These are phyloP conservation scores for Eucalyptus caleyi DNA, from an alignment of 345 rosid species.

Conservation along the genomic window DNA sequence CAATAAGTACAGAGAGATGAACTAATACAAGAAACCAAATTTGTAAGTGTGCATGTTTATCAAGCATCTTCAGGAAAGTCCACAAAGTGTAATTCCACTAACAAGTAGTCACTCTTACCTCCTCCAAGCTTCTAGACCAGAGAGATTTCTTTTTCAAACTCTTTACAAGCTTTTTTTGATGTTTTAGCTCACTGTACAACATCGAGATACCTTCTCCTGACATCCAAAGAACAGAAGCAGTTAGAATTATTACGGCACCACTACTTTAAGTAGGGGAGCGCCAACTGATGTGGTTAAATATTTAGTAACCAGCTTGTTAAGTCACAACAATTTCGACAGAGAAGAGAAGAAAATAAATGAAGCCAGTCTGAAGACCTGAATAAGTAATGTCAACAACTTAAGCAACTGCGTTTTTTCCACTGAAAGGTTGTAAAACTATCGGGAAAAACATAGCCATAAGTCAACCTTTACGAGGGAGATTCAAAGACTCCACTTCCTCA, in stretches of 20 bases:
- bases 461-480: conserved; percentile 59
- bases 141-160: conserved; percentile 85
- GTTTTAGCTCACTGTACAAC: conserved; percentile 62
- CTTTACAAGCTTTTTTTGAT: conserved; percentile 68
- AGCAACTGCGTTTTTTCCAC: not conserved
- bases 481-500: conserved; percentile 36
- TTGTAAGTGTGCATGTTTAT: not conserved
- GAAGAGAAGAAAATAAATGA: not conserved
- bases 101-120: conserved; percentile 24
- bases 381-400: not conserved
- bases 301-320: not conserved
- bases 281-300: not conserved
- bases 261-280: not conserved
- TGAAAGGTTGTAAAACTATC: not conserved
- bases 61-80: not conserved
- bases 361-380: not conserved
- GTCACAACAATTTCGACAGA: not conserved
- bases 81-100: not conserved
- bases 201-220: conserved; percentile 59
- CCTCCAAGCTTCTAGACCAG: conserved; percentile 78
- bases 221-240: not conserved
- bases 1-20: not conserved
- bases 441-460: not conserved
- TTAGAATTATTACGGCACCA: not conserved
- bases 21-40: not conserved